Conservation (phyloP, 1,284 basidiomycete genomes). For the Chondrostereum purpureum region DNA sequence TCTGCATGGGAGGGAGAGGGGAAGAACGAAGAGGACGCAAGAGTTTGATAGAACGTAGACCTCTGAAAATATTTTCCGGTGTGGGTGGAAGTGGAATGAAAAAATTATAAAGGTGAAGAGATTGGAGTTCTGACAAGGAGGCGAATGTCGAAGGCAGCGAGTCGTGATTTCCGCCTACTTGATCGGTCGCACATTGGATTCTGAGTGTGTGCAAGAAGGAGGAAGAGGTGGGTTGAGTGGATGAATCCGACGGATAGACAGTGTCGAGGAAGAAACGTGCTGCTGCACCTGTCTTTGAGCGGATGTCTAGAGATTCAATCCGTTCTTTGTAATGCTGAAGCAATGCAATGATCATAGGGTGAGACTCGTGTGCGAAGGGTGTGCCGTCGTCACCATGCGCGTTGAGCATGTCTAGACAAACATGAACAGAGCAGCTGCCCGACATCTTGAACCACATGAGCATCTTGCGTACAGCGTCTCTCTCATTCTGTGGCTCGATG, state of each 20-base stretch:
- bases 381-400: not conserved
- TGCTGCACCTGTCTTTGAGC: conserved; percentile 11
- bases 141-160: conserved; percentile 13
- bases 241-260: conserved; percentile 7
- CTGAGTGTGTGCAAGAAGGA: conserved; percentile 9
- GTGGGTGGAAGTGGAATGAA: conserved; percentile 11
- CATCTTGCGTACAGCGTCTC: not conserved
- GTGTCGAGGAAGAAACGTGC: conserved; percentile 12
- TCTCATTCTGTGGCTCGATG: not conserved
- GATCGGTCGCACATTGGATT: conserved; percentile 9
- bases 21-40: conserved; percentile 11
- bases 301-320: conserved; percentile 10
- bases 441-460: not conserved
- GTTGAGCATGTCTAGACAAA: not conserved
- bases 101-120: conserved; percentile 11
- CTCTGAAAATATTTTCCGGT: conserved; percentile 7
- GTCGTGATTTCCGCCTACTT: conserved; percentile 8
- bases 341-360: conserved; percentile 8
- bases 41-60: conserved; percentile 10
- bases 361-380: not conserved
- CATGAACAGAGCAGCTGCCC: not conserved
- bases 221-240: not conserved
- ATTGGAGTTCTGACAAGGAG: conserved; percentile 10
- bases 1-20: conserved; percentile 10
- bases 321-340: conserved; percentile 8